Base-by-base conservation (phyloP, 129 eudicot species). In the Glebionis coronaria region DNA sequence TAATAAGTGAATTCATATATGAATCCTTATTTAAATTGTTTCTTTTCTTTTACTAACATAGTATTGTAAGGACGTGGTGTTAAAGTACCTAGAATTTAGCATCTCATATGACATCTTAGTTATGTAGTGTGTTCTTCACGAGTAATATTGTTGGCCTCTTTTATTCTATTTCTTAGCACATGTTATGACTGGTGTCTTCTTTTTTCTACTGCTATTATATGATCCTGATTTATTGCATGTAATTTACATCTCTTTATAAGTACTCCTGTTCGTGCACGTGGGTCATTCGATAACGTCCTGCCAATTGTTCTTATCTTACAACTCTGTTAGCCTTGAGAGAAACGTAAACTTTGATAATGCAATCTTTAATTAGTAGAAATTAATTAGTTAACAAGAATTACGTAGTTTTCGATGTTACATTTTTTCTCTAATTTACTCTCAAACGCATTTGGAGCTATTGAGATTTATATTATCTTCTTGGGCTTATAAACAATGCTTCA, bases 351-450 rank as follows among this genome's bases (percentile, higher is more conserved):
- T 19, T 67, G 1, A 45, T 67, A 35, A 67, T 53, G 19, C 35
- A 53, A 35, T 67, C 16, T 49, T n/a, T n/a, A n/a, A n/a, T n/a
- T n/a, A n/a, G n/a, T n/a, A n/a, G n/a, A n/a, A n/a, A n/a, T 65
- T 69, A 25, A 13, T 49, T 68, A 28, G 23, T 64, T 54, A 64
- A 59, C 59, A 60, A 75, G 58, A 63, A 59, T 44, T 65, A 71
- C 73, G 44, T 70, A 68, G 76, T 76, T 60, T 83, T 73, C 38
- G 80, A 80, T 70, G 60, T 77, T 80, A 78, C 56, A 66, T 90
- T 84, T 76, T 79, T 77, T 78, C 75, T 73, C 74, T 67, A 68
- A 69, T 80, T 72, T 79, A 66, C 28, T 49, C 16, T 49, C 18
- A 49, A 49, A 49, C 14, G 54, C 54, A 49, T n/a, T 18, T 19